Base-by-base conservation (phyloP, 495 filamentous ascomycete genomes). In the Tuber calosporum region DNA sequence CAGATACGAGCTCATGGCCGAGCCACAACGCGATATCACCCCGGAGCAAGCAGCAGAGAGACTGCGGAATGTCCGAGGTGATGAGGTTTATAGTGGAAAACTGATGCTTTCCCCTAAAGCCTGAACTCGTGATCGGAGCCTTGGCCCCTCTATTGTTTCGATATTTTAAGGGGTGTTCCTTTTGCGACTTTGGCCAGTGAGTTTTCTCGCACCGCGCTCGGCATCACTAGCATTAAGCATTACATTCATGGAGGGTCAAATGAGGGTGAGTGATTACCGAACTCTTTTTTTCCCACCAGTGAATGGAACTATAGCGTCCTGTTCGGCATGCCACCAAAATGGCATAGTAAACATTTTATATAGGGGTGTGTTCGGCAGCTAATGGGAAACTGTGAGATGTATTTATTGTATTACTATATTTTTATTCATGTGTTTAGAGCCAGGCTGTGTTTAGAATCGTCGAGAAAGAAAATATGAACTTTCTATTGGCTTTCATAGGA, bases 1-100 rank as follows among this genome's bases (percentile, higher is more conserved):
- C 77, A 87, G 86, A 62, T 97, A 94, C 82, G 94, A 99, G 83
- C 84, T 99, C 85, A 88, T 99, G 89, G 95, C 91, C 2, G 95
- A 99, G 83, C 95, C 95, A 38, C 95, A 99, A 83, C 88, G 95
- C 68, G 95, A 99, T 82, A 99, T 99, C 79, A 99, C 96, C 1
- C 94, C 95, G 0, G 95, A 99, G 83, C 95, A 99, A 82, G 95
- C 96, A 19, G 92, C 95, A 39, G 89, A 88, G 40, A 88, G 88
- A 48, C 83, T 99, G 69, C 86, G 93, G 74, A 85, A 86, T 69
- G 86, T 81, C 45, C 88, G 91, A 69, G 92, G 90, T 0, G 93
- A 93, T 8, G 88, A 91, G 82, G 83, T 97, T 69, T 98, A 98
- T 80, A 88, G 95, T 73, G 91, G 89, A 83, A 86, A 87, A 76